Conservation (phyloP, 116 monocot genomes). For the Thalassia testudinum region DNA sequence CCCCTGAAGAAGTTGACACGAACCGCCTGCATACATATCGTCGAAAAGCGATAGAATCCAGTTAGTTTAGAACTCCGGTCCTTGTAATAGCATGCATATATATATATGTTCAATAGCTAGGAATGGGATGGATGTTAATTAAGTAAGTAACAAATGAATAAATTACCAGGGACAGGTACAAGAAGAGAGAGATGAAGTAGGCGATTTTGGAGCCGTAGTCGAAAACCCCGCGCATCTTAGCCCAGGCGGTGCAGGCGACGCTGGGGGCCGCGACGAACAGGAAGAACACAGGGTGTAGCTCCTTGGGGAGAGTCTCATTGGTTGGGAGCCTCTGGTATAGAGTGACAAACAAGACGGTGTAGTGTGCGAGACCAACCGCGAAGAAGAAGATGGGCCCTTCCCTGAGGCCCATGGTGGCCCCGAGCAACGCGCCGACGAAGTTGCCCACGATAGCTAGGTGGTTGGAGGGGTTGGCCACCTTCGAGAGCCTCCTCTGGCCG, state of each 20-base stretch:
- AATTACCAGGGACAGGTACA: conserved; percentile 27
- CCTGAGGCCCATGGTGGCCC: conserved; percentile 24
- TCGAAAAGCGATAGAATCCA: background rate
- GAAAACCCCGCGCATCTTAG: conserved; percentile 18
- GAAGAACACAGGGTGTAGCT: conserved; percentile 34
- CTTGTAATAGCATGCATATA: background rate
- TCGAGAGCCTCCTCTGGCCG: conserved; percentile 31
- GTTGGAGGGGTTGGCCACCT: conserved; percentile 33
- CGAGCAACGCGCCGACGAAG: conserved; percentile 29
- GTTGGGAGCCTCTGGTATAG: conserved; percentile 35
- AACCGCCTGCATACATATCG: conserved; percentile 36
- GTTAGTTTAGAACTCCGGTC: background rate
- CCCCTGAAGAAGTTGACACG: conserved; percentile 77
- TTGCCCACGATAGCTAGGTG: conserved; percentile 30
- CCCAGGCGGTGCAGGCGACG: conserved; percentile 29
- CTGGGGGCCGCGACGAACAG: conserved; percentile 25
- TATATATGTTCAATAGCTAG: background rate
- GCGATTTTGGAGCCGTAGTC: conserved; percentile 18
- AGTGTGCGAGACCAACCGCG: conserved; percentile 31
- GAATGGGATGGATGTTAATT: background rate
- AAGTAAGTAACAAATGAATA: background rate
- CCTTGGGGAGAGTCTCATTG: conserved; percentile 29
- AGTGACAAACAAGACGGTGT: conserved; percentile 27
- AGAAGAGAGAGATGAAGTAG: conserved; percentile 19
- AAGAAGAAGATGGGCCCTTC: conserved; percentile 41